These are phyloP conservation scores for Colletotrichum sp. DNA, from an alignment of 2,329 filamentous ascomycete genomes.

Conservation along the genomic window DNA sequence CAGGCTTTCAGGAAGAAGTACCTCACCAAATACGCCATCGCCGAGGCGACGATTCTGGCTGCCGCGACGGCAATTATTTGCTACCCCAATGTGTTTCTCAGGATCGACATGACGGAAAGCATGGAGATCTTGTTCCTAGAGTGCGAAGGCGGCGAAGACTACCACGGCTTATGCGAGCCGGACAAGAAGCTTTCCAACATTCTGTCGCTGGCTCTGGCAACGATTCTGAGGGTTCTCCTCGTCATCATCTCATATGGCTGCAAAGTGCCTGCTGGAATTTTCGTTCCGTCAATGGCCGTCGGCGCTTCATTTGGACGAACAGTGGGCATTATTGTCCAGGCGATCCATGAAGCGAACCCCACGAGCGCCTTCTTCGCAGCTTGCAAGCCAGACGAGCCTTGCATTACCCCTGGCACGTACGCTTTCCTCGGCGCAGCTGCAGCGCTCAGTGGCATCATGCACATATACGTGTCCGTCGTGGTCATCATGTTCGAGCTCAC, in stretches of 20 bases:
- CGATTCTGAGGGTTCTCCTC: conserved; percentile 78
- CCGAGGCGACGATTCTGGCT: conserved; percentile 86
- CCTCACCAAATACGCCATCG: conserved; percentile 79
- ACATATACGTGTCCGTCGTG: conserved; percentile 93
- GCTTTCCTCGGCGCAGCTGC: conserved; percentile 93
- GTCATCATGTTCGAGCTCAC: conserved; percentile 99
- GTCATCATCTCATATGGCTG: conserved; percentile 97
- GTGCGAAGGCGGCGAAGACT: conserved; percentile 87
- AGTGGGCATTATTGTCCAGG: conserved; percentile 93
- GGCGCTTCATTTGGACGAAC: conserved; percentile 93
- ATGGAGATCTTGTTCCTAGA: conserved; percentile 98
- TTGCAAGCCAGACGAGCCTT: conserved; percentile 89
- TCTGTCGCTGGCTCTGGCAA: conserved; percentile 78
- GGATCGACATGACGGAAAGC: conserved; percentile 99
- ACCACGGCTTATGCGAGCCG: conserved; percentile 85
- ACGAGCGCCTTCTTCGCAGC: conserved; percentile 83
- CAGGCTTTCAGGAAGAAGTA: conserved; percentile 96
- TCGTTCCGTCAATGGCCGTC: conserved; percentile 97
- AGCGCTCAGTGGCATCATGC: conserved; percentile 95
- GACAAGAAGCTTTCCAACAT: conserved; percentile 81
- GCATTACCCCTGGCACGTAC: conserved; percentile 97
- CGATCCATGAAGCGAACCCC: conserved; percentile 84
- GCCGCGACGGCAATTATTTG: conserved; percentile 88
- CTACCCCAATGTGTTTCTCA: conserved; percentile 93
- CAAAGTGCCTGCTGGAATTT: conserved; percentile 97